Evolutionary conservation across 2,329 filamentous ascomycete species (phyloP), one percentile per base, ranked within the genome.

Genomic region (Neodidymelliopsis sp.): DNA sequence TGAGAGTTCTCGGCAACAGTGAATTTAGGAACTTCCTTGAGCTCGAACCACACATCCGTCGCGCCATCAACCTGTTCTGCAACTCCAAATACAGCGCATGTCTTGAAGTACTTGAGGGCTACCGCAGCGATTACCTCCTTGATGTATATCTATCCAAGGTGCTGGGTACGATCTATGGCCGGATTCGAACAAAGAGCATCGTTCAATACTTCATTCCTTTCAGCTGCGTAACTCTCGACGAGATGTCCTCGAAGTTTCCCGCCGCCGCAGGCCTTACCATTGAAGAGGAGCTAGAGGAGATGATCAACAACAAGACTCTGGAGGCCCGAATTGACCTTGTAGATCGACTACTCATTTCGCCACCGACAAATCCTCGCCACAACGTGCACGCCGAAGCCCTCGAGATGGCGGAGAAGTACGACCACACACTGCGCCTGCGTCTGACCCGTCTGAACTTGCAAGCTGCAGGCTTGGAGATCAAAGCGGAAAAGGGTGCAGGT

Each of bases 141-240:
- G 94, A 99, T 67, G 78, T 96, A 15, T 88, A 96, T 70, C 82
- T 99, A 6, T 86, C 89, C 50, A 84, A 81, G 54, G 89, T 96
- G 57, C 78, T 97, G 13, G 67, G 81, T 27, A 75, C 77, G 1
- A 79, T 99, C 15, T 94, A 92, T 75, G 78, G 81, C 9, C 77
- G 79, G 36, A 91, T 99, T 60, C 85, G 94, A 49, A 89, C 83
- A 65, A 97, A 97, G 77, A 93, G 92, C 65, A 97, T 99, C 50
- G 84, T 92, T 18, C 90, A 96, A 67, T 97, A 97, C 74, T 88
- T 96, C 62, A 81, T 90, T 18, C 92, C 94, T 0, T 99, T 96
- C 72, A 95, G 88, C 30, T 87, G 87, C 58, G 91, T 97, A 53
- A 92, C 89, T 0, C 79, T 97, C 4, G 81, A 87, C 15, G 91